phyloP scores from a whole-genome alignment of 257 asterid species.

The Coffea canephora region DNA sequence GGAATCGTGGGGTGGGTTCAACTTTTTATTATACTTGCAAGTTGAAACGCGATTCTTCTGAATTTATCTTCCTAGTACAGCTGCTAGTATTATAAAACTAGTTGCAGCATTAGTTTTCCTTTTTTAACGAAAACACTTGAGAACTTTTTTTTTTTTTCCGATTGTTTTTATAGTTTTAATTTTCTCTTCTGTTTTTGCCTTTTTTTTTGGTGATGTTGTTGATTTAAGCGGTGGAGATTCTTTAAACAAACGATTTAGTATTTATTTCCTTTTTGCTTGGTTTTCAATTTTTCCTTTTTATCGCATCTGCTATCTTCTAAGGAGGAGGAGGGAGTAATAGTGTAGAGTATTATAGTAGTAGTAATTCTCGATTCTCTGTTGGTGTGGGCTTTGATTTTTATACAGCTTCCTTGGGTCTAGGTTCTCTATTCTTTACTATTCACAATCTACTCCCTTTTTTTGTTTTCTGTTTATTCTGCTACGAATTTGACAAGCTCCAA shows the following conservation, averaged over 20 bases:
- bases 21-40: too few species aligned
- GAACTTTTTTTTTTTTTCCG: neutral
- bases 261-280: constrained; percentile 11
- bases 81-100: too few species aligned
- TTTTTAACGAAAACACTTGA: too few species aligned
- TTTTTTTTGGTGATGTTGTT: constrained; percentile 13
- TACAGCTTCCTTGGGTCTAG: constrained; percentile 10
- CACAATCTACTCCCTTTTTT: constrained; percentile 27
- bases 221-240: constrained; percentile 44
- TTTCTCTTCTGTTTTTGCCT: neutral
- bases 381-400: constrained; percentile 14
- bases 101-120: neutral
- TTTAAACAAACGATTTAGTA: constrained; percentile 46
- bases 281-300: neutral
- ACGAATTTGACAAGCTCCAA: neutral
- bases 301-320: constrained; percentile 1
- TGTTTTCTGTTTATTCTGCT: constrained; percentile 26
- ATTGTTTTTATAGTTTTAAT: neutral
- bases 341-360: neutral
- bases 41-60: too few species aligned
- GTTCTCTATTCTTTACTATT: constrained; percentile 36
- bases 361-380: constrained; percentile 17
- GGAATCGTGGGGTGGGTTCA: too few species aligned
- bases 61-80: too few species aligned
- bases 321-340: neutral